Evolutionary conservation across 306 rosid species (phyloP).

Genomic region (Cicer bijugum): DNA sequence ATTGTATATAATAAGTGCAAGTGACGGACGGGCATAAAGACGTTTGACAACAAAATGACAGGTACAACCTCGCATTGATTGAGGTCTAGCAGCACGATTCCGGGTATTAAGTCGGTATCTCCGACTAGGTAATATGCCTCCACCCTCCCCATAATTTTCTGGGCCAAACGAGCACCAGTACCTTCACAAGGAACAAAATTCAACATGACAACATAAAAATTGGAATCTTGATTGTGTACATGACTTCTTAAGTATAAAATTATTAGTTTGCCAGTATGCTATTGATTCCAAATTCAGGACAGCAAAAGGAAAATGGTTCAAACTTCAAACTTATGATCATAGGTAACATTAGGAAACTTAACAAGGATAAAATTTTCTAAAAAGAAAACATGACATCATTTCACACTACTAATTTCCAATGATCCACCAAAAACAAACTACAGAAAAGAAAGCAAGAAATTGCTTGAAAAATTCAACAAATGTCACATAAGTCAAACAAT

Average conservation of each 20-base stretch:
- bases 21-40: slow-evolving; percentile 85
- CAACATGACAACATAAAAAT: slow-evolving; percentile 33
- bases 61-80: slow-evolving; percentile 93
- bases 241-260: slow-evolving; percentile 1
- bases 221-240: slow-evolving; percentile 10
- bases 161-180: slow-evolving; percentile 99
- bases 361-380: slow-evolving; percentile 12
- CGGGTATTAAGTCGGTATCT: slow-evolving; percentile 93
- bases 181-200: slow-evolving; percentile 52
- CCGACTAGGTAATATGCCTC: slow-evolving; percentile 85
- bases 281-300: slow-evolving; percentile 26
- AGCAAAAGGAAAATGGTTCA: slow-evolving; percentile 24
- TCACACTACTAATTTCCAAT: slow-evolving; percentile 30
- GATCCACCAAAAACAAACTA: neutral
- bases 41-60: slow-evolving; percentile 94
- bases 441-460: neutral
- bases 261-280: slow-evolving; percentile 9
- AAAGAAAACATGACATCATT: slow-evolving; percentile 10
- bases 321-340: slow-evolving; percentile 18
- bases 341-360: slow-evolving; percentile 23
- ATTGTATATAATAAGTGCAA: slow-evolving; percentile 74
- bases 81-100: slow-evolving; percentile 98
- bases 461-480: slow-evolving; percentile 12
- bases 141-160: slow-evolving; percentile 95
- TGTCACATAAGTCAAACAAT: neutral